These are phyloP conservation scores for Tulasnella sp. DNA, from an alignment of 768 basidiomycete species.

Conservation along the genomic window DNA sequence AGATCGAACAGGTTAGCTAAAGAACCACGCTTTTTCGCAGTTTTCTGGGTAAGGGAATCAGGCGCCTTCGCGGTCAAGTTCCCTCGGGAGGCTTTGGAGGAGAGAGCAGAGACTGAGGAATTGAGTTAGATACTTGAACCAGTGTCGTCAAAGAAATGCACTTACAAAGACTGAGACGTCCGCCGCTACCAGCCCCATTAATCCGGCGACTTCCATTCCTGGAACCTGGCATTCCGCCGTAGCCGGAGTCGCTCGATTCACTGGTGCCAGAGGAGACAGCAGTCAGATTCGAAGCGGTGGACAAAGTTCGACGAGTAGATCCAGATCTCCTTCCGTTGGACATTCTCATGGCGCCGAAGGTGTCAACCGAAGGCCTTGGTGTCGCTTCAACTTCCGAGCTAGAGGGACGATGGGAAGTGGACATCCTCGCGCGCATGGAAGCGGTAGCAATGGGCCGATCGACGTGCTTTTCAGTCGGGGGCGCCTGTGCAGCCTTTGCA, in stretches of 20 bases:
- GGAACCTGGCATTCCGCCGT: background rate
- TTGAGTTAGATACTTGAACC: background rate
- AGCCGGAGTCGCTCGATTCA: background rate
- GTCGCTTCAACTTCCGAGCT: background rate
- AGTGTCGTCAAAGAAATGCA: background rate
- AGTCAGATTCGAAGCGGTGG: background rate
- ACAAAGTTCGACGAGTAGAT: background rate
- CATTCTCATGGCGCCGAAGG: background rate
- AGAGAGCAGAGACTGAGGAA: background rate
- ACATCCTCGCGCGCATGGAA: background rate
- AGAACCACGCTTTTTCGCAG: background rate
- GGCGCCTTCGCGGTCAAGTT: background rate
- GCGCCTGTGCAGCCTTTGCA: background rate
- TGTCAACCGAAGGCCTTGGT: background rate
- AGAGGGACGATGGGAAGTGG: background rate
- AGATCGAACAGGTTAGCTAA: constrained; percentile 2
- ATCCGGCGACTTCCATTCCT: background rate
- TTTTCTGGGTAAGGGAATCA: background rate
- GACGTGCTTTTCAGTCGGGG: background rate
- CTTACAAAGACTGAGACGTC: background rate
- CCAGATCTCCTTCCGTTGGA: background rate
- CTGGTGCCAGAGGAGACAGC: background rate
- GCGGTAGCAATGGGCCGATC: background rate
- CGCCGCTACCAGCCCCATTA: background rate
- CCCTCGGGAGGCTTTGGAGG: background rate